Base-by-base conservation (phyloP, 2,329 filamentous ascomycete genomes). In the Apiospora kogelbergensis region DNA sequence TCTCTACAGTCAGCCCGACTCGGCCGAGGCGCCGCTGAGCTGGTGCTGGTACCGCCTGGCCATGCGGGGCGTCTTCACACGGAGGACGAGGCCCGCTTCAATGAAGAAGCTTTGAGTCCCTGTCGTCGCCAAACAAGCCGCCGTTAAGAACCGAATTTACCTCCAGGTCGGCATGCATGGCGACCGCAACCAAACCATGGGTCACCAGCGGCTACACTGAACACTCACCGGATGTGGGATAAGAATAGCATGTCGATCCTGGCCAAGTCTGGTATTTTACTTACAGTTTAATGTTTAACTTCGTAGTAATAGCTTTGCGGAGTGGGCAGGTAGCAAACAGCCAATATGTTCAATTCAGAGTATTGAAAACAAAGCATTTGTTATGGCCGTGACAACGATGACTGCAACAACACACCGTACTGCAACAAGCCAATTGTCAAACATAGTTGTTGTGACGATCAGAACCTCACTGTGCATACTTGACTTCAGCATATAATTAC, bases 31-130 rank as follows among this genome's bases (percentile, higher is more conserved):
- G 26, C 17, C 66, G n/a, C 44, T 71, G 44, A 71, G 70, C 67
- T 64, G 66, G 37, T 71, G 70, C 67, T 64, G 66, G 37, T 71
- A 71, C 57, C 41, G 63, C 4, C 46, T 60, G 11, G 24, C 60
- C 6, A 26, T 70, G 30, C 66, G 70, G 24, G 68, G 68, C 20
- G 7, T 68, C 37, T 44, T n/a, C n/a, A 68, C 22, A 64, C 22
- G 10, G 40, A 46, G n/a, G 68, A 70, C 13, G 70, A 71, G 44
- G n/a, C 22, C 7, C 15, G 20, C 2, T 24, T 68, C 22, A 68
- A 41, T 26, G 63, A 70, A 48, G 13, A 67, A 6, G 30, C 44
- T 70, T 5, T n/a, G n/a, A 1, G 64, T 70, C 3, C 67, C 69
- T 33, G 63, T 68, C 6, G 40, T 69, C 17, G 63, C 30, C 20